Base-by-base conservation (phyloP, 1,139 yeast species). In the Yamadazyma atmosphaerica region DNA sequence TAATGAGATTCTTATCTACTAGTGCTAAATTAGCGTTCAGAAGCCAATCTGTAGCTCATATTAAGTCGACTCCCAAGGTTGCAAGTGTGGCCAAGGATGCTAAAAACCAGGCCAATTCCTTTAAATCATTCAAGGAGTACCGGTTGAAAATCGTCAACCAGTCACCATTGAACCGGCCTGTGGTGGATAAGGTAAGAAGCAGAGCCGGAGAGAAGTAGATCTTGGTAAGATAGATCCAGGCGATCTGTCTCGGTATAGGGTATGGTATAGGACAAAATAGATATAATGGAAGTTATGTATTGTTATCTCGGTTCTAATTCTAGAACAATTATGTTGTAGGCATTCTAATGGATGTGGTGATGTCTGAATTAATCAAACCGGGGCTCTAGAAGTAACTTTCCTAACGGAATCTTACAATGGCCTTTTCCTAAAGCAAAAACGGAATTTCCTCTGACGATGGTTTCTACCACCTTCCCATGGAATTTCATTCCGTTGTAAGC, bases 401-500 rank as follows among this genome's bases (percentile, higher is more conserved):
- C 95, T 52, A 74, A 47, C 2, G 94, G 79, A 8, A 59, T 55
- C 17, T 68, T 65, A 0, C 79, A 69, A 43, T 74, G 81, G 1
- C 94, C 94, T 36, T 65, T 65, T 5, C 75, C 76, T 28, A 63
- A 58, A 2, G 79, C 77, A 61, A 74, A 89, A 10, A 85, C 83
- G 0, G 81, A 64, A 30, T 74, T 65, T 7, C 97, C 97, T 49
- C 96, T 74, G 18, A 90, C 72, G 36, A 86, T 67, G 1, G 97
- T 88, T 58, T 84, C 89, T 39, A 78, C 65, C 3, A 89, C 95
- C 45, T 81, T 72, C 15, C 98, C 97, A 36, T 62, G 65, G 40
- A 89, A 71, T 38, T 68, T 60, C 63, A 70, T 71, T 4, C 95
- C 95, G 52, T 86, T 73, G 58, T 87, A 90, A 0, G 96, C 96